These are phyloP conservation scores for Noccaea bulbosa DNA, from an alignment of 345 rosid species.

Conservation along the genomic window DNA sequence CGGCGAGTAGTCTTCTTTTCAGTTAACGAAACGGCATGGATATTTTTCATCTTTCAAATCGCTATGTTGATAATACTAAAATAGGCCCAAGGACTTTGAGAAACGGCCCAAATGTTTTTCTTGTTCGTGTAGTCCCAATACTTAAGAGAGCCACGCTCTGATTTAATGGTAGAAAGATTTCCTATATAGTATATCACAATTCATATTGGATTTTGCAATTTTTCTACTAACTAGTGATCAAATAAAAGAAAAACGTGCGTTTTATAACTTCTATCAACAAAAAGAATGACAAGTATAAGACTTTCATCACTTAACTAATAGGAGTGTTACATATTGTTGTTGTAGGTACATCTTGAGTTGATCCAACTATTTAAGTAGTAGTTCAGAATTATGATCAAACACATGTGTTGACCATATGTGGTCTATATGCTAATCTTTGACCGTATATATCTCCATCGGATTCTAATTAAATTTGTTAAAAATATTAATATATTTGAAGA, in stretches of 20 bases:
- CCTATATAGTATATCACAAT: neutral
- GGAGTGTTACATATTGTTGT: no score
- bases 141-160: neutral
- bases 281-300: no score
- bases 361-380: no score
- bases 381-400: no score
- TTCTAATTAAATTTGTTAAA: neutral
- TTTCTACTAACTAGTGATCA: neutral
- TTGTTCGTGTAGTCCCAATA: neutral
- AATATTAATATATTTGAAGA: neutral
- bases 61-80: neutral
- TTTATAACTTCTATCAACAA: no score
- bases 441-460: conserved; percentile 16
- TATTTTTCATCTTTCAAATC: no score
- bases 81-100: no score
- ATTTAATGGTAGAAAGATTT: neutral
- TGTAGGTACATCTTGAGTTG: no score
- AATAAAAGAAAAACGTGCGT: no score
- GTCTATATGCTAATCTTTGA: neutral
- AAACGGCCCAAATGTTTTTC: conserved; percentile 2
- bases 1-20: neutral
- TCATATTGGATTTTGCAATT: neutral
- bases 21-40: neutral
- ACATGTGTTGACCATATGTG: conserved; percentile 17
- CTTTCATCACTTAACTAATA: no score